Evolutionary conservation across 1,284 basidiomycete species (phyloP).

Genomic region (Fomes fomentarius): DNA sequence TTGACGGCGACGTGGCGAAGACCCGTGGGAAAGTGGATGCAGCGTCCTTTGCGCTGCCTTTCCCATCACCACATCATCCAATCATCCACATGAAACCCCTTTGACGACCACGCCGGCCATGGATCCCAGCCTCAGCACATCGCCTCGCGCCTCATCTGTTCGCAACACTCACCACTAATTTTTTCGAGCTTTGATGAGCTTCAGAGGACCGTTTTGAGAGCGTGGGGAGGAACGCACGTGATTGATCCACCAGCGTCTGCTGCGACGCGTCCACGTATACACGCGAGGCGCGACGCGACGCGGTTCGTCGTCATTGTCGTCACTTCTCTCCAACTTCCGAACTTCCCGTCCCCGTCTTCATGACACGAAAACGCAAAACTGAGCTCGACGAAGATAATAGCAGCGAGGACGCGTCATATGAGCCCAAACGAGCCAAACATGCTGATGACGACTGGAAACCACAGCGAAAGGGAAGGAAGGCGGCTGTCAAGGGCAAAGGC

Average conservation of each 20-base stretch:
- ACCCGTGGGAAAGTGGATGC: slow-evolving; percentile 32
- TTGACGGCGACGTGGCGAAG: slow-evolving; percentile 35
- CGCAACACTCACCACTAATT: not conserved
- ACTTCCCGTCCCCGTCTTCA: not conserved
- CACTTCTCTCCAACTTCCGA: not conserved
- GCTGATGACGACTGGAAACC: slow-evolving; percentile 9
- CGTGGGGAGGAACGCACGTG: slow-evolving; percentile 12
- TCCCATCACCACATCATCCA: slow-evolving; percentile 24
- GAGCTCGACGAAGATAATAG: slow-evolving; percentile 15
- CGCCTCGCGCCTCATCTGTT: not conserved
- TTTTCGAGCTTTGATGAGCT: not conserved
- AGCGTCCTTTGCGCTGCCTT: slow-evolving; percentile 10
- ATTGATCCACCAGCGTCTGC: slow-evolving; percentile 5
- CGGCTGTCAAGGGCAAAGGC: slow-evolving; percentile 11
- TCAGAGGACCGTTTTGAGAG: too few species aligned
- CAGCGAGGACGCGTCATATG: slow-evolving; percentile 20
- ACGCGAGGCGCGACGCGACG: slow-evolving; percentile 10
- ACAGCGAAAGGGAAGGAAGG: slow-evolving; percentile 3
- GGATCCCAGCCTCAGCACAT: slow-evolving; percentile 12
- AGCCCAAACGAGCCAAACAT: slow-evolving; percentile 19
- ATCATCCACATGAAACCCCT: slow-evolving; percentile 20
- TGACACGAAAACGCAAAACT: slow-evolving; percentile 28
- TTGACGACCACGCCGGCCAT: not conserved
- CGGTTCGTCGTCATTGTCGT: not conserved
- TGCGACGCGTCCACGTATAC: slow-evolving; percentile 15